Evolutionary conservation across 495 filamentous ascomycete genomes (phyloP).

Genomic region (Aspergillus asperescens): DNA sequence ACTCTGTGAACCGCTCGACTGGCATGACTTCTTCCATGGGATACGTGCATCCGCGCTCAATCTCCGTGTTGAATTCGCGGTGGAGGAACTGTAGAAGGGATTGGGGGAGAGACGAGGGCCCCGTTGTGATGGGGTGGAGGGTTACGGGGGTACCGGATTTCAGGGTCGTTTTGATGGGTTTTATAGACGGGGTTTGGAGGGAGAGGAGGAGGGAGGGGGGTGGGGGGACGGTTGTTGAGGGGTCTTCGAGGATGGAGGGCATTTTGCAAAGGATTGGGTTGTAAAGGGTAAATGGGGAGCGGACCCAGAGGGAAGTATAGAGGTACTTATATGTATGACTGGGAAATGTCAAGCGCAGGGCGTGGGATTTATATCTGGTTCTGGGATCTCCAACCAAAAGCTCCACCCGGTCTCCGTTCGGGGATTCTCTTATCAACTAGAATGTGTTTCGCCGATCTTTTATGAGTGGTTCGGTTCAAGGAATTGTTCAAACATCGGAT

Average conservation of each 20-base stretch:
- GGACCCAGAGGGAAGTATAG: not conserved
- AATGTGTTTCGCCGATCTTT: not conserved
- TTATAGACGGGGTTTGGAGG: slow-evolving; percentile 48
- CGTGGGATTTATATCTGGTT: not conserved
- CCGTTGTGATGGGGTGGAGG: slow-evolving; percentile 65
- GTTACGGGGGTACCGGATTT: slow-evolving; percentile 76
- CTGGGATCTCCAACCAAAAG: not conserved
- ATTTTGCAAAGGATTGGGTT: slow-evolving; percentile 18
- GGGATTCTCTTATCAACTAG: not conserved
- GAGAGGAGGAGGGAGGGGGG: slow-evolving; percentile 53
- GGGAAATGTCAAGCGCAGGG: slow-evolving; percentile 1
- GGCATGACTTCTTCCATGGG: slow-evolving; percentile 77
- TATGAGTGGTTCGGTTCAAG: not conserved
- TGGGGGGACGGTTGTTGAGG: slow-evolving; percentile 42
- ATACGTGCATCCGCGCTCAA: slow-evolving; percentile 87
- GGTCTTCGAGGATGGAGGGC: slow-evolving; percentile 72
- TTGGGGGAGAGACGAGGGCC: slow-evolving; percentile 55
- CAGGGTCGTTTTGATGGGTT: slow-evolving; percentile 77
- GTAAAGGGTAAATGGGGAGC: not conserved
- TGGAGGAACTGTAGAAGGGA: slow-evolving; percentile 60
- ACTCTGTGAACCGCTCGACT: slow-evolving; percentile 66
- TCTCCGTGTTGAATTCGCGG: slow-evolving; percentile 81
- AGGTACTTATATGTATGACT: too few relatives aligned
- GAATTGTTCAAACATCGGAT: not conserved
- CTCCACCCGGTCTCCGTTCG: not conserved